Evolutionary conservation across 805 yeast genomes (phyloP).

Genomic region (Wickerhamiella vanderwaltii): DNA sequence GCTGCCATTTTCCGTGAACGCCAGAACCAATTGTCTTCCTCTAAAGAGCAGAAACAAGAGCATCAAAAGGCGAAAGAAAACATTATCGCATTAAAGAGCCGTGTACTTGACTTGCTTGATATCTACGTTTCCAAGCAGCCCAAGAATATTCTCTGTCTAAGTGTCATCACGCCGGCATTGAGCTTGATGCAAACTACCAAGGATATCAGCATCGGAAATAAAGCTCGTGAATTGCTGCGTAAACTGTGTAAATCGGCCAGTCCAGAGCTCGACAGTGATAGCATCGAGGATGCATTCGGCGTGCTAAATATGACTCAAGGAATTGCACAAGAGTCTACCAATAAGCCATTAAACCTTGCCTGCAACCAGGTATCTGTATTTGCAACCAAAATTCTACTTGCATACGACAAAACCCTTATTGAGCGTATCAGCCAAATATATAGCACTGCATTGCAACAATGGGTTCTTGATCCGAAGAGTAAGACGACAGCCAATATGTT

Average conservation of each 20-base stretch:
- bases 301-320: slow-evolving; percentile 27
- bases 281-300: slow-evolving; percentile 19
- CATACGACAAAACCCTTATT: slow-evolving; percentile 21
- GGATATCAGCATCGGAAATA: slow-evolving; percentile 58
- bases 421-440: slow-evolving; percentile 45
- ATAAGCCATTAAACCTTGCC: slow-evolving; percentile 42
- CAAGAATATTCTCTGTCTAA: slow-evolving; percentile 24
- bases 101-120: slow-evolving; percentile 69
- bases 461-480: slow-evolving; percentile 42
- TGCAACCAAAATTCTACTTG: slow-evolving; percentile 43
- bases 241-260: slow-evolving; percentile 20
- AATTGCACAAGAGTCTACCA: slow-evolving; percentile 33
- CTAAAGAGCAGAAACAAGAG: slow-evolving; percentile 49
- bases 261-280: slow-evolving; percentile 10
- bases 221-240: slow-evolving; percentile 61
- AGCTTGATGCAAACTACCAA: slow-evolving; percentile 51
- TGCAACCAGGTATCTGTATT: slow-evolving; percentile 57
- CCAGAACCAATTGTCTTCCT: slow-evolving; percentile 45
- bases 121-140: slow-evolving; percentile 40
- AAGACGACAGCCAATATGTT: slow-evolving; percentile 47
- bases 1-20: slow-evolving; percentile 78
- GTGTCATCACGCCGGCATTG: slow-evolving; percentile 45
- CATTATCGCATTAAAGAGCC: slow-evolving; percentile 63
- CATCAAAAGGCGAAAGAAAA: slow-evolving; percentile 69
- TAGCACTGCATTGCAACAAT: slow-evolving; percentile 40